Conservation (phyloP, 192 early-diverging fungal genomes). For the Ambispora gerdemannii region DNA sequence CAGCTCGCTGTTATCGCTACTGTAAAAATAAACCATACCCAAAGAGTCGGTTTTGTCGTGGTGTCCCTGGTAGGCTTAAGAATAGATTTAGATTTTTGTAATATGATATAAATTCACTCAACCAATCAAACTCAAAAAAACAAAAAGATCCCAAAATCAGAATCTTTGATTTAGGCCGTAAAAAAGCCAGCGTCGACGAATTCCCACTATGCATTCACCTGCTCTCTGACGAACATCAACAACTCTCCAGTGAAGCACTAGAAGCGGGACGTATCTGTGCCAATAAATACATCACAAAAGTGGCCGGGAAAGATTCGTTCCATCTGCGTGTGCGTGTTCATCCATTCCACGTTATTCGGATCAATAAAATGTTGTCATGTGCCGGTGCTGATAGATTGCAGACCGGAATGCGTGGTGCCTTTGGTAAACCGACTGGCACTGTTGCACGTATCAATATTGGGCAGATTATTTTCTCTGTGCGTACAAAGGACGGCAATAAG, state of each 20-base stretch:
- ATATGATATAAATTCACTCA: neutral
- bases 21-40: conserved; percentile 99
- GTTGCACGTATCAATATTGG: conserved; percentile 99
- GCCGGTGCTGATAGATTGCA: conserved; percentile 99
- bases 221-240: conserved; percentile 96
- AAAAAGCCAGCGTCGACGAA: conserved; percentile 96
- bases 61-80: conserved; percentile 81
- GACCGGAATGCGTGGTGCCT: conserved; percentile 99
- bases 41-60: conserved; percentile 97
- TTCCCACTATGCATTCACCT: conserved; percentile 97
- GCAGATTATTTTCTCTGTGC: conserved; percentile 94
- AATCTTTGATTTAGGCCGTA: conserved; percentile 95
- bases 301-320: conserved; percentile 97
- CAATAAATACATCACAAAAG: conserved; percentile 99
- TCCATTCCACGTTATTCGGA: conserved; percentile 98
- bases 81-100: neutral
- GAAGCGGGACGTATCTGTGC: conserved; percentile 96
- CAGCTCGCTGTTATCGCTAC: conserved; percentile 98
- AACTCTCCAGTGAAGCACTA: conserved; percentile 97
- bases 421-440: conserved; percentile 91
- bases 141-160: conserved; percentile 89
- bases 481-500: conserved; percentile 93
- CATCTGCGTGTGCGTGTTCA: conserved; percentile 98
- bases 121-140: neutral
- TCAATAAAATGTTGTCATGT: conserved; percentile 99